Evolutionary conservation across 2,329 filamentous ascomycete genomes (phyloP).

Genomic region (Epichloe bromicola): DNA sequence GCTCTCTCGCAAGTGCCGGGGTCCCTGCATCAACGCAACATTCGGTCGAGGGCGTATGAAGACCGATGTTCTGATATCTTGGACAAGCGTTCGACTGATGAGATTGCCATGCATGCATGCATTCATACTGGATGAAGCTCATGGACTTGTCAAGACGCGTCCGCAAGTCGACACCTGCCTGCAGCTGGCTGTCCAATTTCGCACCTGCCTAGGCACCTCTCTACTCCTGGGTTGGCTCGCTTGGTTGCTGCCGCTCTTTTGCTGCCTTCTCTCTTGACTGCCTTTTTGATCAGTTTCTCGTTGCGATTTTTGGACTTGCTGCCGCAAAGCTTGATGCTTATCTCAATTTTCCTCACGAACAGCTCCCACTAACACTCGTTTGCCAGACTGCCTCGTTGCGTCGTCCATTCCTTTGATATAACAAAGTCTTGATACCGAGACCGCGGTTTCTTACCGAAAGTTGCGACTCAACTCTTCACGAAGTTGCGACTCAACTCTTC

Average conservation of each 20-base stretch:
- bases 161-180: background rate
- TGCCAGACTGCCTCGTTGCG: constrained; percentile 21
- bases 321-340: background rate
- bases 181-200: background rate
- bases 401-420: constrained; percentile 20
- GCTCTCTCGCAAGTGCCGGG: background rate
- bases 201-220: background rate
- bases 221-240: background rate
- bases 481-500: constrained; percentile 8
- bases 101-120: too few species aligned
- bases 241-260: background rate
- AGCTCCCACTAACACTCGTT: constrained; percentile 9
- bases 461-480: constrained; percentile 3
- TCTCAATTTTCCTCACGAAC: background rate
- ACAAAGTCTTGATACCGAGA: background rate
- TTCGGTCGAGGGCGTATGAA: background rate
- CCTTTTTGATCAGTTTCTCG: background rate
- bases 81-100: too few species aligned
- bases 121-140: too few species aligned
- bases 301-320: background rate
- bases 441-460: background rate
- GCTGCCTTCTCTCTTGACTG: background rate
- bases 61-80: too few species aligned
- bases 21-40: background rate
- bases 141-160: background rate